These are phyloP conservation scores for Crithidia expoeki DNA, from an alignment of 208 protist species.

Conservation along the genomic window DNA sequence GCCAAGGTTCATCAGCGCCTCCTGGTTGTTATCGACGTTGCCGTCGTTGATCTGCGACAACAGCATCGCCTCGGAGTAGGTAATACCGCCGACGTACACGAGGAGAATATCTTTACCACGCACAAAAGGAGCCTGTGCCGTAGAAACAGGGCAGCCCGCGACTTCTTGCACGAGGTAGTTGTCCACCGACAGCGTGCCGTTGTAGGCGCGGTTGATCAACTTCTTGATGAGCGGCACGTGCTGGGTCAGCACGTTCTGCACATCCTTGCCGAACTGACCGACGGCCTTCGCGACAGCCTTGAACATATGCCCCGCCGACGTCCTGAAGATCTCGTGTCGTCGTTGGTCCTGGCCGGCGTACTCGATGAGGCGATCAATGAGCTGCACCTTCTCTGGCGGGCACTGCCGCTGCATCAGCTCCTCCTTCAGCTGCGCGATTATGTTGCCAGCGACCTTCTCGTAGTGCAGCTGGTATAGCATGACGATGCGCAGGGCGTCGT, in stretches of 20 bases:
- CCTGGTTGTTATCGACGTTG: conserved; percentile 80
- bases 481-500: conserved; percentile 76
- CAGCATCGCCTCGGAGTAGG: conserved; percentile 81
- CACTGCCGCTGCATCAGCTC: conserved; percentile 67
- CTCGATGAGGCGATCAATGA: conserved; percentile 77
- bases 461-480: conserved; percentile 85
- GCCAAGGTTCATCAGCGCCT: conserved; percentile 78
- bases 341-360: conserved; percentile 69
- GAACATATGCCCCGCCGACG: conserved; percentile 76
- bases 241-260: conserved; percentile 97
- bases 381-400: conserved; percentile 55
- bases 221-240: conserved; percentile 94
- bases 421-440: conserved; percentile 67
- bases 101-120: conserved; percentile 87
- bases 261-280: conserved; percentile 84
- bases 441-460: conserved; percentile 73
- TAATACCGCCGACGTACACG: conserved; percentile 81
- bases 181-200: conserved; percentile 76
- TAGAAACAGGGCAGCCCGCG: conserved; percentile 55
- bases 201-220: conserved; percentile 86
- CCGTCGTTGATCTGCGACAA: conserved; percentile 78
- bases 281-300: conserved; percentile 80
- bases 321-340: conserved; percentile 75
- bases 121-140: conserved; percentile 50
- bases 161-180: conserved; percentile 75